Base-by-base conservation (phyloP, 1,284 basidiomycete species). In the Sanghuangporus weigelae region DNA sequence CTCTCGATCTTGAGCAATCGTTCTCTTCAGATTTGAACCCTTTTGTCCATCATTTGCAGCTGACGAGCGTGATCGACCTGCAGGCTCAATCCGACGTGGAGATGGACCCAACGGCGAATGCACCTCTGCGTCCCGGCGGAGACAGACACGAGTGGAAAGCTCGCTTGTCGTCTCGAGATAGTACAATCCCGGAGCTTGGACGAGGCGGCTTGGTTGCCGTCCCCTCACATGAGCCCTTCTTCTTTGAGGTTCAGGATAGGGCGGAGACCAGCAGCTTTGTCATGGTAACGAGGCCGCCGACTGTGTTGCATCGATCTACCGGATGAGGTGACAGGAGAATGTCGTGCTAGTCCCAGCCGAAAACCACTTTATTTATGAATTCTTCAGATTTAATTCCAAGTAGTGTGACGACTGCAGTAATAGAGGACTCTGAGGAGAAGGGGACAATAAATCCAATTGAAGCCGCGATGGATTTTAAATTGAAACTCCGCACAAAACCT, bases 221-320 rank as follows among this genome's bases (percentile, higher is more conserved):
- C 16, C 44, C 44, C 21, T 16, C 44, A n/a, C 44, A 46, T 19
- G 44, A n/a, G 44, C 16, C 44, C 21, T 38, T 19, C n/a, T 40
- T 26, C 49, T 26, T 39, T 38, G 56, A 46, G 31, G 12, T 51
- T 7, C 49, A 31, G 49, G 23, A 55, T 55, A 36, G n/a, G 35
- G 40, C 56, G 23, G 19, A 44, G 8, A 16, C 56, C 14, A 44
- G 40, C 19, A 57, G 56, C 16, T 16, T 14, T 46, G 44, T 14
- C 16, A 46, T 57, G 19, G 39, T 57, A 19, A 57, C 23, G 11
- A 38, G 38, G 21, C 59, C 59, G n/a, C 49, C 48, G 49, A 53
- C 59, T 16, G 59, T 60, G 14, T 26, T 51, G 59, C 59, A 60
- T 53, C 59, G 59, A 31, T 51, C 59, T 19, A 31, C 54, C 11